These are phyloP conservation scores for Apiotrichum mycotoxinovorans DNA, from an alignment of 1,284 basidiomycete genomes.

Conservation along the genomic window DNA sequence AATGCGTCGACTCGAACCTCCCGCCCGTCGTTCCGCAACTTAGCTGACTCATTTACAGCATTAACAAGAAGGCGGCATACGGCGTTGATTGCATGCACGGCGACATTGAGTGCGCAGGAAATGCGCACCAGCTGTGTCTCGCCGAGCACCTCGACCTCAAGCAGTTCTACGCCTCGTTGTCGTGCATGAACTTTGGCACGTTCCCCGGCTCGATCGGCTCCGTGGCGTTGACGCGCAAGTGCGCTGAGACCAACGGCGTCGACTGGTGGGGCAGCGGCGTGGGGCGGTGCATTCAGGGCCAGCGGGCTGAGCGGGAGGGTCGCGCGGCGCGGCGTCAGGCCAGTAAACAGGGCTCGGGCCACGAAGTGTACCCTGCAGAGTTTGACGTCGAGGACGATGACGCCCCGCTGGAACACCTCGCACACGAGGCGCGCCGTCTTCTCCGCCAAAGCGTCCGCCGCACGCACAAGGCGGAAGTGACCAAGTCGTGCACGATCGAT, in stretches of 20 bases:
- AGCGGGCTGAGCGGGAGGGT: constrained; percentile 6
- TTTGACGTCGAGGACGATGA: constrained; percentile 15
- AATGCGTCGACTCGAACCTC: too few species aligned
- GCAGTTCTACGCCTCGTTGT: constrained; percentile 67
- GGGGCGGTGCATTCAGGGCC: constrained; percentile 57
- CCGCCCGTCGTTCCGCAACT: not conserved
- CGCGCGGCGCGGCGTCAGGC: constrained; percentile 3
- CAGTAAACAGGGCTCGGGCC: not conserved
- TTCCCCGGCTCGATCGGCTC: constrained; percentile 59
- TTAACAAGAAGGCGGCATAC: constrained; percentile 62
- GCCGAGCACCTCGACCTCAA: constrained; percentile 34
- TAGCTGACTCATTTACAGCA: constrained; percentile 53
- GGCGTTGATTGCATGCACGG: constrained; percentile 78
- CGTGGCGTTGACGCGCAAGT: constrained; percentile 62
- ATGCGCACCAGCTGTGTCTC: constrained; percentile 79
- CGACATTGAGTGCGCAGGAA: constrained; percentile 67
- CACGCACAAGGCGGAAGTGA: constrained; percentile 59
- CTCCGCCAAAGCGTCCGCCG: constrained; percentile 60
- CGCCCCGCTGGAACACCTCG: constrained; percentile 25
- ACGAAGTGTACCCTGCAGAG: not conserved
- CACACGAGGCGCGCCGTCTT: constrained; percentile 47
- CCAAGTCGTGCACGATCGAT: constrained; percentile 78
- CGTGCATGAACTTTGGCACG: constrained; percentile 72
- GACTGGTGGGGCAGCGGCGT: constrained; percentile 64
- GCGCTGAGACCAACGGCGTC: constrained; percentile 61